Conservation (phyloP, 805 yeast species). For the Debaryomyces prosopidis region DNA sequence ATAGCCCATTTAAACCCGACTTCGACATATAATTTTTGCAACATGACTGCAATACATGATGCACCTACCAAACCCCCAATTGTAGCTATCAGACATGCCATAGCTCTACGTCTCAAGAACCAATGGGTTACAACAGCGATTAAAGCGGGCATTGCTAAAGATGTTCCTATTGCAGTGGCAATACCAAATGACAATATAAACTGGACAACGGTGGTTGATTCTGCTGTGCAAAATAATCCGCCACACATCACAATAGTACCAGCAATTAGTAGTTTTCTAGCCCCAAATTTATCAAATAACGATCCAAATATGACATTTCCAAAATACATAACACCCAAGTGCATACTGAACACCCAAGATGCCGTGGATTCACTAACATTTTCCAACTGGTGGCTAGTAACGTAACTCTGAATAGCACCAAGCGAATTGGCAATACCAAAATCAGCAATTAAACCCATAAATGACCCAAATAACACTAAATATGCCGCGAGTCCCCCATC, state of each 20-base stretch:
- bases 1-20: constrained; percentile 33
- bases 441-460: constrained; percentile 26
- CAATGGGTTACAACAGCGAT: constrained; percentile 28
- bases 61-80: constrained; percentile 33
- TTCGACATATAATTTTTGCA: constrained; percentile 20
- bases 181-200: constrained; percentile 27
- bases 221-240: constrained; percentile 28
- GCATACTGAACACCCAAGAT: constrained; percentile 32
- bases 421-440: constrained; percentile 29
- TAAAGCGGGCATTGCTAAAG: constrained; percentile 29
- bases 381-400: constrained; percentile 19
- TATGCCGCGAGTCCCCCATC: constrained; percentile 31
- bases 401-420: constrained; percentile 30
- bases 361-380: constrained; percentile 19
- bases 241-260: constrained; percentile 20
- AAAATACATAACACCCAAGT: constrained; percentile 30
- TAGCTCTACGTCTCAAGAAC: constrained; percentile 25
- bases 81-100: constrained; percentile 28
- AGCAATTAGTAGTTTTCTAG: constrained; percentile 17
- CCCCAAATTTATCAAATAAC: constrained; percentile 27
- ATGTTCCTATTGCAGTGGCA: constrained; percentile 27
- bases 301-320: constrained; percentile 32
- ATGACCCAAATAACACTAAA: constrained; percentile 24
- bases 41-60: constrained; percentile 25
- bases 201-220: constrained; percentile 22